Evolutionary conservation across 129 eudicot genomes (phyloP), one percentile per base, ranked within the genome.

Genomic region (Artemisia annua): DNA sequence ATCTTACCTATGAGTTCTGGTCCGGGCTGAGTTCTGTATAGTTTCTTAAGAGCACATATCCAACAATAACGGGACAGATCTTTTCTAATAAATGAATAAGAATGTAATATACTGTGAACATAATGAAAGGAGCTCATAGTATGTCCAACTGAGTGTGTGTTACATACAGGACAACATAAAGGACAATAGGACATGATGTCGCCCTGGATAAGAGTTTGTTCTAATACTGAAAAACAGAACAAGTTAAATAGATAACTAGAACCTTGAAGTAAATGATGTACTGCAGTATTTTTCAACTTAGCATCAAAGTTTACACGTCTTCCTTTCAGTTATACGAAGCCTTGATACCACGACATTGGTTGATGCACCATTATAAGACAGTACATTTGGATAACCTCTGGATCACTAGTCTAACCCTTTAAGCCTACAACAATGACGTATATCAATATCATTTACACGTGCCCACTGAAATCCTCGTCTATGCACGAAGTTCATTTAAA

Each of bases 321-420:
- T n/a, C n/a, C n/a, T n/a, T n/a, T 55, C 61, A 13, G 17, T 17
- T 55, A 11, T 26, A 17, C 0, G 11, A 53, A 6, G 11, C 16
- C 58, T 16, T 53, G 22, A 53, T 16, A 53, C 59, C 10, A 17
- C 22, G 12, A 22, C 8, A 35, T 5, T 17, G 20, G 11, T 17
- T 55, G 61, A 55, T 55, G 26, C 61, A 55, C 59, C 20, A n/a
- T n/a, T n/a, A n/a, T n/a, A n/a, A n/a, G n/a, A n/a, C 59, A 54
- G 9, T 4, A 54, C 0, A 54, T 54, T 54, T 16, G 59, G 20
- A 54, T 54, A 54, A 1, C 11, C 16, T n/a, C 7, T 6, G 59
- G 22, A 6, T 54, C 7, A 15, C 61, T 16, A 8, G 11, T 18
- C 3, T 56, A 56, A 18, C 28, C 44, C 44, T 35, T 35, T 35